phyloP scores from a whole-genome alignment of 495 filamentous ascomycete species.

The Penicillium turbatum region DNA sequence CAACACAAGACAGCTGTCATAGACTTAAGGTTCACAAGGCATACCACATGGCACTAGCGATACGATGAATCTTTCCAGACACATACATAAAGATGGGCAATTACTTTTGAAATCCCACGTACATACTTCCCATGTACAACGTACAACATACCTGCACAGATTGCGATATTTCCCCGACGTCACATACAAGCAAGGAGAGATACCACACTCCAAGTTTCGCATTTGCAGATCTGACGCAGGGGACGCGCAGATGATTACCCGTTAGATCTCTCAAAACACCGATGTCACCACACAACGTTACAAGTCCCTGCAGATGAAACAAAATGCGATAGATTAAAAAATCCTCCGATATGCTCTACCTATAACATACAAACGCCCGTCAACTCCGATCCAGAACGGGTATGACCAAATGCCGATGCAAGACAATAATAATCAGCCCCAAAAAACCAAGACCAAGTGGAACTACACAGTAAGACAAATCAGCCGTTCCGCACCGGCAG shows the following conservation, averaged over 20 bases:
- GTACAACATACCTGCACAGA: too few relatives aligned
- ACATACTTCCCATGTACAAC: too few relatives aligned
- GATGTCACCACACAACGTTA: not conserved
- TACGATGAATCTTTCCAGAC: too few relatives aligned
- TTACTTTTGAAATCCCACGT: too few relatives aligned
- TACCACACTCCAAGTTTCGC: not conserved
- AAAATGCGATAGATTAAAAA: too few relatives aligned
- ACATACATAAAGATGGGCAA: too few relatives aligned
- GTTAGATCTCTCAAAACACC: not conserved
- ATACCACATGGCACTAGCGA: too few relatives aligned
- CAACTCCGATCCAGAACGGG: not conserved
- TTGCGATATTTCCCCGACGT: not conserved
- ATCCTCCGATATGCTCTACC: too few relatives aligned
- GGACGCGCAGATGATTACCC: not conserved
- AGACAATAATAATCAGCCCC: not conserved
- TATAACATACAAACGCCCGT: too few relatives aligned
- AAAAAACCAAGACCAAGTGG: not conserved
- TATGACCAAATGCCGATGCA: conserved; percentile 1
- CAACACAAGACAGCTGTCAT: too few relatives aligned
- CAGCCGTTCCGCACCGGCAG: not conserved
- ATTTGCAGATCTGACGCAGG: not conserved
- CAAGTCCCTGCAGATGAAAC: not conserved
- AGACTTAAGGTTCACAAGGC: too few relatives aligned
- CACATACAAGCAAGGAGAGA: not conserved
- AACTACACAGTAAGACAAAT: too few relatives aligned